phyloP scores from a whole-genome alignment of 2,329 filamentous ascomycete species.

The Aspergillus piperis region DNA sequence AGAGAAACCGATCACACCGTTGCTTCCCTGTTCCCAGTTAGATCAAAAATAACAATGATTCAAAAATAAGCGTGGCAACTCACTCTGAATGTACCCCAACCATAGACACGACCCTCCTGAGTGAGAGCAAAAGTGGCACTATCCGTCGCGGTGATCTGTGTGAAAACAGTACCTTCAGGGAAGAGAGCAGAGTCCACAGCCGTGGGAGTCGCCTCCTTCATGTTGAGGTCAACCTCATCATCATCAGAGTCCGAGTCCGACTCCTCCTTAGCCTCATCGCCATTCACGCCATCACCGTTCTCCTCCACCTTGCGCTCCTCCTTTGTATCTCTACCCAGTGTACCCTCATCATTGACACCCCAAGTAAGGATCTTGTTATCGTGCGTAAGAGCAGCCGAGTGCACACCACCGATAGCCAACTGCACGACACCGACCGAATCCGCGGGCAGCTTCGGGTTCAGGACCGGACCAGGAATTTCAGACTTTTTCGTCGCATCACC shows the following conservation, averaged over 20 bases:
- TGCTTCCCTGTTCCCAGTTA: constrained; percentile 45
- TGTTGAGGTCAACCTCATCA: constrained; percentile 65
- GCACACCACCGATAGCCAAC: constrained; percentile 71
- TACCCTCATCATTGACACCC: constrained; percentile 82
- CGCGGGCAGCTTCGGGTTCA: constrained; percentile 63
- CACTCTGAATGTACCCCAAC: constrained; percentile 80
- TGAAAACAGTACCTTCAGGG: constrained; percentile 62
- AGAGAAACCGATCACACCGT: constrained; percentile 59
- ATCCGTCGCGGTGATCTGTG: constrained; percentile 71
- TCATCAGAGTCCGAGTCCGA: constrained; percentile 48
- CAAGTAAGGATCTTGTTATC: constrained; percentile 83
- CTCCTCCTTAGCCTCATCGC: constrained; percentile 26
- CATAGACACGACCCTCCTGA: constrained; percentile 72
- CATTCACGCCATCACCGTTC: constrained; percentile 36
- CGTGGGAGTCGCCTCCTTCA: constrained; percentile 68
- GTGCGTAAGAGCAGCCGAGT: constrained; percentile 70
- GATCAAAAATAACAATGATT: neutral
- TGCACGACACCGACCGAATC: constrained; percentile 54
- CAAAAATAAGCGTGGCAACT: constrained; percentile 26
- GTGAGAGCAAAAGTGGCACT: constrained; percentile 76
- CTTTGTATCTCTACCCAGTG: constrained; percentile 70
- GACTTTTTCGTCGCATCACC: constrained; percentile 63
- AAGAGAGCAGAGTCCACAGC: constrained; percentile 58
- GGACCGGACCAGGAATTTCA: constrained; percentile 70
- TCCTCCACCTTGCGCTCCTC: constrained; percentile 59